phyloP scores from a whole-genome alignment of 1,284 basidiomycete genomes.

The Cryptococcus depauperatus region DNA sequence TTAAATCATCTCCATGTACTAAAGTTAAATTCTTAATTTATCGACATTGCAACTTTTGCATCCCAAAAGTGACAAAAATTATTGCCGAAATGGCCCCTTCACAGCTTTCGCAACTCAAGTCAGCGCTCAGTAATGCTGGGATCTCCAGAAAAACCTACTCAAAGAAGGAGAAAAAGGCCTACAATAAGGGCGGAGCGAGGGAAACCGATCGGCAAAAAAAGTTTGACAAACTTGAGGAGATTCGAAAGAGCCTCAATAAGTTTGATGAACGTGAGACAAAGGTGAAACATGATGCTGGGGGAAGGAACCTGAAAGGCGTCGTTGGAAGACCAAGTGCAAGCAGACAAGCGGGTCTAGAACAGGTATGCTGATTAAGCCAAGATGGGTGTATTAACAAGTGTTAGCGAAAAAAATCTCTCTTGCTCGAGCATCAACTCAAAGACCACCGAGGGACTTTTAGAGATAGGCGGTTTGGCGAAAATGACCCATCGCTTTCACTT shows the following conservation, averaged over 20 bases:
- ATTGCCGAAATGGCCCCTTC: conserved; percentile 54
- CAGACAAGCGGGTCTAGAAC: conserved; percentile 81
- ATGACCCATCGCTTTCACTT: conserved; percentile 76
- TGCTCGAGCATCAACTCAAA: conserved; percentile 71
- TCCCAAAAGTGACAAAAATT: no score
- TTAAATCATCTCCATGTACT: no score
- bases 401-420: conserved; percentile 68
- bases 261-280: conserved; percentile 89
- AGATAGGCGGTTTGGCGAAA: conserved; percentile 94
- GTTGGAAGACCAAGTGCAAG: conserved; percentile 74
- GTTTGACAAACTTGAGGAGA: conserved; percentile 70
- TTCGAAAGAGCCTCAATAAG: conserved; percentile 77
- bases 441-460: conserved; percentile 78
- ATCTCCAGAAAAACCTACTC: conserved; percentile 53
- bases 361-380: conserved; percentile 51
- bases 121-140: conserved; percentile 68
- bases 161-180: conserved; percentile 55
- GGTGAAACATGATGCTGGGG: conserved; percentile 86
- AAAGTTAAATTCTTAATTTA: no score
- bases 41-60: no score
- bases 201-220: conserved; percentile 72
- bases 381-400: not conserved
- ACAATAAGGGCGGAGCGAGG: conserved; percentile 53
- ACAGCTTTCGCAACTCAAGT: conserved; percentile 78
- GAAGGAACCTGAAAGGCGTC: conserved; percentile 74